These are phyloP conservation scores for Podospora didyma DNA, from an alignment of 495 filamentous ascomycete species.

Conservation along the genomic window DNA sequence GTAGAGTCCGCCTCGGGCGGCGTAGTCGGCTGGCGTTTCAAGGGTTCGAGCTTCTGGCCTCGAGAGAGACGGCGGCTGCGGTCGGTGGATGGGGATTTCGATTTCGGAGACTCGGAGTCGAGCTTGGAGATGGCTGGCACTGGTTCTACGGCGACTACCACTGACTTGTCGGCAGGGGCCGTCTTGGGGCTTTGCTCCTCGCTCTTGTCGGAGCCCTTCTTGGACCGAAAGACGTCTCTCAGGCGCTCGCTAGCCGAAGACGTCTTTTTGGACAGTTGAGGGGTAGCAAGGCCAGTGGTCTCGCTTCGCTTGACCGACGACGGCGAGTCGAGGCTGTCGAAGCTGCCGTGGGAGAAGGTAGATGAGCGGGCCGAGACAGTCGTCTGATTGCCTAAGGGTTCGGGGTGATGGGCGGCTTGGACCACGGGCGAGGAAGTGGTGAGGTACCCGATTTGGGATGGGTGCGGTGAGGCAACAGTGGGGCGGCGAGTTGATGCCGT, in stretches of 20 bases:
- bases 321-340: slow-evolving; percentile 22
- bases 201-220: slow-evolving; percentile 26
- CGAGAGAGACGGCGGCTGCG: slow-evolving; percentile 24
- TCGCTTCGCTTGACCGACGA: slow-evolving; percentile 23
- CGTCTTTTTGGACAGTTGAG: slow-evolving; percentile 35
- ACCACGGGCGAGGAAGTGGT: slow-evolving; percentile 81
- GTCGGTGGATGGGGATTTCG: slow-evolving; percentile 13
- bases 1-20: slow-evolving; percentile 35
- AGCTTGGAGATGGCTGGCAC: slow-evolving; percentile 3
- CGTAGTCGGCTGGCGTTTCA: slow-evolving; percentile 34
- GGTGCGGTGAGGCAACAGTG: slow-evolving; percentile 60
- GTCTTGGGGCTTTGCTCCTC: slow-evolving; percentile 18
- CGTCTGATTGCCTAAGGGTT: slow-evolving; percentile 20
- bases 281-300: slow-evolving; percentile 28
- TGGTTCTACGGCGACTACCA: no score
- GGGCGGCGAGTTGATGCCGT: slow-evolving; percentile 19
- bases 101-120: slow-evolving; percentile 12
- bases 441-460: slow-evolving; percentile 74
- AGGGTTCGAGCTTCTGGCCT: slow-evolving; percentile 34
- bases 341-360: slow-evolving; percentile 13
- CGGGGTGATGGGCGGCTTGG: slow-evolving; percentile 46
- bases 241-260: slow-evolving; percentile 41
- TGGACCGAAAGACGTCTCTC: slow-evolving; percentile 41
- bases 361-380: slow-evolving; percentile 15
- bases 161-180: slow-evolving; percentile 12